Base-by-base conservation (phyloP, 2,329 filamentous ascomycete species). In the Escovopsis sp. region DNA sequence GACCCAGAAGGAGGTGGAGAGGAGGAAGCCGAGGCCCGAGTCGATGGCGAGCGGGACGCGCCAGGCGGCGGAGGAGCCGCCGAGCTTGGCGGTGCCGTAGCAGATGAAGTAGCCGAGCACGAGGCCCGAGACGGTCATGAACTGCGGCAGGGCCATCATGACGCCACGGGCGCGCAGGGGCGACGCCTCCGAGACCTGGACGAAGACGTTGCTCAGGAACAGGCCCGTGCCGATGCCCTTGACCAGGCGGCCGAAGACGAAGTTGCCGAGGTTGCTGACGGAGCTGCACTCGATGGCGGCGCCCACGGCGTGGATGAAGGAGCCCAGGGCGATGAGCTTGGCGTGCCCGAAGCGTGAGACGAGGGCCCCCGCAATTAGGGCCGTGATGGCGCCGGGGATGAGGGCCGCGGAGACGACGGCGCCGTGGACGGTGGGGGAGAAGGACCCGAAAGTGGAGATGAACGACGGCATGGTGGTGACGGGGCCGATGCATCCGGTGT, bases 351-450 rank as follows among this genome's bases (percentile, higher is more conserved):
- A 69, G 43, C 56, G 64, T 49, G 69, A 69, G 7, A 64, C 71
- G 2, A 80, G 60, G 36, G 68, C 62, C 2, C 76, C 68, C 0
- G 74, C 72, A 31, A 79, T 63, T 20, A 78, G 63, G 0, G 76
- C 74, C 0, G 75, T 71, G 11, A 79, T 55, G 0, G 71, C 75
- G 6, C 72, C 76, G 0, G 75, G 69, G 20, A 79, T 65, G 16
- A 79, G 61, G 37, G 79, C 71, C 0, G 69, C 70, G 0, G 76
- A 79, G 13, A 80, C 74, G 7, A 76, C 66, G 3, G 78, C 58
- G 1, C 76, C 76, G 47, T 74, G 74, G 1, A 78, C 51, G 0
- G 69, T 70, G 0, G 74, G 62, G 1, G 70, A 71, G 36, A 72
- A 64, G 12, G 61, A 55, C 4, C 74, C 74, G 49, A 78, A 71